phyloP scores from a whole-genome alignment of 768 basidiomycete genomes.

The Termitomyces sp. region DNA sequence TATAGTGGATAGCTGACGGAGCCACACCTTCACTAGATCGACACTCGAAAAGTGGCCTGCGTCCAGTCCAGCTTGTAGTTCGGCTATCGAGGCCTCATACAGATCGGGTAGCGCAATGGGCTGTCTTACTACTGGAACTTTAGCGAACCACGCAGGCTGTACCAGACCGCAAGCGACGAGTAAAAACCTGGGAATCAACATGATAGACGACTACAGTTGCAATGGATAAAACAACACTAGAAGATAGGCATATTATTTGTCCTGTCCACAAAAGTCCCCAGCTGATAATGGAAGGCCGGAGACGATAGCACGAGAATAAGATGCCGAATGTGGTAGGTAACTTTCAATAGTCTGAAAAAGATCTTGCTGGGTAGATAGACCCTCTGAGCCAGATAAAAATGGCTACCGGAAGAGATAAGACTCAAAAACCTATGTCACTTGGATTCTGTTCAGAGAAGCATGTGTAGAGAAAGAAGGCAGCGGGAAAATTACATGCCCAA shows the following conservation, averaged over 20 bases:
- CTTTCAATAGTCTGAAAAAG: neutral
- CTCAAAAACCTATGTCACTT: neutral
- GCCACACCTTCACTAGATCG: constrained; percentile 52
- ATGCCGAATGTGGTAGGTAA: neutral
- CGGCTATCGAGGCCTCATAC: constrained; percentile 52
- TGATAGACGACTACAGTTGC: neutral
- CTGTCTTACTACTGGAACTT: neutral
- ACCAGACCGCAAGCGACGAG: neutral
- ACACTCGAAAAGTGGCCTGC: constrained; percentile 49
- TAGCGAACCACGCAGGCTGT: neutral
- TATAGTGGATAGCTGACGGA: neutral
- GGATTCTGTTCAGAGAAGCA: neutral
- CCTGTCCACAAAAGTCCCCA: neutral
- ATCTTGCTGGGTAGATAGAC: neutral
- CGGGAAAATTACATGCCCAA: neutral
- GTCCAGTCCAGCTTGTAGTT: constrained; percentile 49
- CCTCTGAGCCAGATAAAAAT: neutral
- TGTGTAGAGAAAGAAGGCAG: neutral
- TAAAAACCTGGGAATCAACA: neutral
- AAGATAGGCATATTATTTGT: neutral
- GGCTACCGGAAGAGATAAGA: neutral
- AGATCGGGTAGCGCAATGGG: constrained; percentile 40
- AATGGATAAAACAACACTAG: neutral
- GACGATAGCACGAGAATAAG: neutral
- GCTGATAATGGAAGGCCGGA: neutral